Percentiles rank a stretch among this genome's conserved stretches.
These are phyloP conservation scores for Sclerotinia minor DNA, from an alignment of 2,329 filamentous ascomycete genomes.

Conservation along the genomic window DNA sequence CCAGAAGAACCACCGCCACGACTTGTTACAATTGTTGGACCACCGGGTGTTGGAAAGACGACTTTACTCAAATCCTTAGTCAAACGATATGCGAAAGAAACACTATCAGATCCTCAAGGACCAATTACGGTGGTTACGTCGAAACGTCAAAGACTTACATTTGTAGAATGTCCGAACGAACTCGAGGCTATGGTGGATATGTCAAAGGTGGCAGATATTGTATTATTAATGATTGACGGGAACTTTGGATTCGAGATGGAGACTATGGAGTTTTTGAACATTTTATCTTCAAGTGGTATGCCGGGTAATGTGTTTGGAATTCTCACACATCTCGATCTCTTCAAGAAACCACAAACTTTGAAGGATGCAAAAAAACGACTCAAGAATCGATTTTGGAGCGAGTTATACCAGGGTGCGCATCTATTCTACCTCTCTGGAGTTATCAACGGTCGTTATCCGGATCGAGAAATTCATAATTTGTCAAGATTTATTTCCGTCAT, in stretches of 20 bases:
- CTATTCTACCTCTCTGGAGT: slow-evolving; percentile 96
- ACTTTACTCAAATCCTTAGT: slow-evolving; percentile 94
- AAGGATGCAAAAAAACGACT: slow-evolving; percentile 94
- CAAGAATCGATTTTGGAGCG: slow-evolving; percentile 95
- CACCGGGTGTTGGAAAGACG: slow-evolving; percentile 92
- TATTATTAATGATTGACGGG: slow-evolving; percentile 96
- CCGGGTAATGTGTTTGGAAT: slow-evolving; percentile 98
- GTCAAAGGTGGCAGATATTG: slow-evolving; percentile 95
- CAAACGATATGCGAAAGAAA: slow-evolving; percentile 93
- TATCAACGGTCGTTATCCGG: slow-evolving; percentile 93
- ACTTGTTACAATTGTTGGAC: slow-evolving; percentile 90
- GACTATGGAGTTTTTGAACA: slow-evolving; percentile 98
- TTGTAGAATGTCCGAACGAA: slow-evolving; percentile 96
- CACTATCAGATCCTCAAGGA: slow-evolving; percentile 82
- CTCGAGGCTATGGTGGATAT: slow-evolving; percentile 96
- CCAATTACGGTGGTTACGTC: slow-evolving; percentile 96
- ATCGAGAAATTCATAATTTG: slow-evolving; percentile 93
- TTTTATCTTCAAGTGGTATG: slow-evolving; percentile 93
- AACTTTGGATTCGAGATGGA: slow-evolving; percentile 99
- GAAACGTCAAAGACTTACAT: slow-evolving; percentile 91
- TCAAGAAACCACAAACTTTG: slow-evolving; percentile 87
- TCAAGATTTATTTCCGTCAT: slow-evolving; percentile 95
- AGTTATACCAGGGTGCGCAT: slow-evolving; percentile 94
- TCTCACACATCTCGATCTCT: slow-evolving; percentile 92
- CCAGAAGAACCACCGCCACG: slow-evolving; percentile 94